Base-by-base conservation (phyloP, 2,329 filamentous ascomycete species). In the Fusarium agapanthi region DNA sequence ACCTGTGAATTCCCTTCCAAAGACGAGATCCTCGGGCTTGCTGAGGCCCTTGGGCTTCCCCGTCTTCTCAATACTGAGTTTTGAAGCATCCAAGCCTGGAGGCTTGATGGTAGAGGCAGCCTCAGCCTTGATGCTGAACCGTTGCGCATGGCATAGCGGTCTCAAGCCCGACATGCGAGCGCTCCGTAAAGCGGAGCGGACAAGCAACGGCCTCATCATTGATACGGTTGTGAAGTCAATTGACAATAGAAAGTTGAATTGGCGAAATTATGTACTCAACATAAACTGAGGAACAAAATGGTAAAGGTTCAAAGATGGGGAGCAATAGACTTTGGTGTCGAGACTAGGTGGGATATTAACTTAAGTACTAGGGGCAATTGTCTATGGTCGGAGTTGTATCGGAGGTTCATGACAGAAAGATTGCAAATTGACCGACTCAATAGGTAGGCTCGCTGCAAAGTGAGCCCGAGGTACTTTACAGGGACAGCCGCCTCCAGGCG, bases 1-100 rank as follows among this genome's bases (percentile, higher is more conserved):
- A 95, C 94, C 95, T 78, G 96, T 97, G 83, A 99, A 99, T 55
- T 91, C 92, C 75, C 89, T 89, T 72, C 96, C 96, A 82, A 99
- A 99, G 72, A 98, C 87, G 61, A 99, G 90, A 72, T 97, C 91
- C 80, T 95, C 89, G 20, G 93, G 89, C 60, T 95, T 91, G 71
- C 88, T 86, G 61, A 95, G 86, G 35, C 88, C 81, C 83, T 95
- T 96, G 16, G 95, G 96, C 7, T 88, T 90, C 13, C 86, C 88
- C 4, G 93, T 97, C 84, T 91, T 90, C 66, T 90, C 91, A 79
- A 98, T 87, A 54, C 87, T 86, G 67, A 98, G 89, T 83, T 92
- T 92, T 43, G 90, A 88, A n/a, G 92, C 85, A 81, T 98, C 94
- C 73, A 98, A 88, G 62, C 89, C 90, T 61, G 89, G 87, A 37